Base-by-base conservation (phyloP, 768 basidiomycete genomes). In the Fibroporia radiculosa region DNA sequence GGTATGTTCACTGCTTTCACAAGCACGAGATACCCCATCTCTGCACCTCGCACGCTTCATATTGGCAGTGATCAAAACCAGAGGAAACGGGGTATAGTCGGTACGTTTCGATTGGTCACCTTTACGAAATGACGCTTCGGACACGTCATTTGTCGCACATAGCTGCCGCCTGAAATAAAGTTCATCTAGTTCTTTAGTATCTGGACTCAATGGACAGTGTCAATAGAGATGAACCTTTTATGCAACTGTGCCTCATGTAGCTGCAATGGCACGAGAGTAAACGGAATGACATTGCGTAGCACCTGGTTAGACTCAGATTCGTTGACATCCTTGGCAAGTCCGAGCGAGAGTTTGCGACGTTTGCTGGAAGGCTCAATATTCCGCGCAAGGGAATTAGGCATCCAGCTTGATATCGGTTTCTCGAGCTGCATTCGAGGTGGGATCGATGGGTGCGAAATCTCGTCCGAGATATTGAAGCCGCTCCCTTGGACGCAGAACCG, bases 61-160 rank as follows among this genome's bases (percentile, higher is more conserved):
- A n/a, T n/a, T n/a, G n/a, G n/a, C n/a, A n/a, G n/a, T 64, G 20
- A 67, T 50, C 3, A 49, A 49, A 45, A 57, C 63, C 20, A 44
- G 40, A 27, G 41, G 14, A 19, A 18, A n/a, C n/a, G 29, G 20
- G n/a, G 24, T 19, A 32, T 28, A 29, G 10, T 18, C 31, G n/a
- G 25, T 24, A 27, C 33, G 27, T 29, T 34, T 31, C 20, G 6
- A 22, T 16, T 20, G 4, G 14, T 13, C 13, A 16, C 23, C 38
- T 3, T 24, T 13, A 7, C 22, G 31, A 25, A 22, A 40, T 12
- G 7, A 7, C 18, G 5, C 20, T 35, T 7, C 22, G 13, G 2
- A 26, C 1, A 27, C 11, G 25, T 28, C 37, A 6, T 41, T 14
- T 27, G 25, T 26, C 16, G 22, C 22, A 20, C 11, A 41, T 4